Base-by-base conservation (phyloP, 768 basidiomycete species). In the Suillus subalutaceus region DNA sequence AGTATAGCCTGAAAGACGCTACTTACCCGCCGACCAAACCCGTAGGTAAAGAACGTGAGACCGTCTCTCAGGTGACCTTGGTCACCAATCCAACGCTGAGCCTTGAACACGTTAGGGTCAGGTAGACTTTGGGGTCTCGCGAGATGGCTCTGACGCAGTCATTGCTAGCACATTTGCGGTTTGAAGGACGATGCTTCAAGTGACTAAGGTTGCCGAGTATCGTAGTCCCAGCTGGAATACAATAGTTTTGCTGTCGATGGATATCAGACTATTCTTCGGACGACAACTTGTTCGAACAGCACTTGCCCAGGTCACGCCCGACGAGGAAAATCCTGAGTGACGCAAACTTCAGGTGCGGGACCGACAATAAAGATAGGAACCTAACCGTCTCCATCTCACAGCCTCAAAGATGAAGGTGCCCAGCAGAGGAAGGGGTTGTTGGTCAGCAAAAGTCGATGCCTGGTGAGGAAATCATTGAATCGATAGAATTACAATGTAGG, bases 11-110 rank as follows among this genome's bases (percentile, higher is more conserved):
- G 23, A 50, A 50, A n/a, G 48, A 50, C 12, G n/a, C 10, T 48
- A 4, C 50, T 16, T 30, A 53, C 52, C 52, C 52, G 52, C 64
- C 84, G 72, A 18, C 84, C 85, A 67, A 84, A 86, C 0, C 85
- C 84, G 63, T 85, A 86, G 18, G 32, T 32, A 32, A 32, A 32
- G 32, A 32, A 32, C 32, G 32, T 32, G 2, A 32, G 32, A 32
- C 32, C 32, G 32, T 32, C 32, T 32, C 32, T 32, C 32, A 32
- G 32, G 32, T 32, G 32, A 32, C 32, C 32, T 32, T 32, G 32
- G 32, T 32, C 32, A 32, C 4, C 32, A 32, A 32, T 32, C 4
- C 32, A 32, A 32, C 32, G 32, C 32, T 32, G 32, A 32, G 32
- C 0, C 32, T 32, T 32, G 32, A 32, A 32, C 3, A 32, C 32